These are phyloP conservation scores for Astrephomene gubernaculifera DNA, from an alignment of 139 green algal genomes.

Conservation along the genomic window DNA sequence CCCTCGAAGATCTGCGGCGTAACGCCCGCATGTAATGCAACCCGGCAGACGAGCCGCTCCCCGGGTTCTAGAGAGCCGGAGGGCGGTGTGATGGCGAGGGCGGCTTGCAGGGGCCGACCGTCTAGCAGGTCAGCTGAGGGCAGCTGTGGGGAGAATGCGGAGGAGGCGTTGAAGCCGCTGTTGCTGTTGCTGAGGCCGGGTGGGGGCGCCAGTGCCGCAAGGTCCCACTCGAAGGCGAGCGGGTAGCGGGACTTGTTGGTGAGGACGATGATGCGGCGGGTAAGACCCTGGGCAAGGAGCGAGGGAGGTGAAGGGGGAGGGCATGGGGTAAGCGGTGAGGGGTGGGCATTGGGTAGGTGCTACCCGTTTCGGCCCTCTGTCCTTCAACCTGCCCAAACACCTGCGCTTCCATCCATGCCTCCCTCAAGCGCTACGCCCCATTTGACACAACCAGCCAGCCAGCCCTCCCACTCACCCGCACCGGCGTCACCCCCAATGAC, in stretches of 20 bases:
- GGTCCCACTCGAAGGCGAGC: slow-evolving; percentile 53
- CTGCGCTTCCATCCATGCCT: too few relatives aligned
- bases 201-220: slow-evolving; percentile 16
- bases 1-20: slow-evolving; percentile 49
- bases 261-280: slow-evolving; percentile 51
- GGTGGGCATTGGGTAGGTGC: neutral
- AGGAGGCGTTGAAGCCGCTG: too few relatives aligned
- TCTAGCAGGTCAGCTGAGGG: slow-evolving; percentile 1
- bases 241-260: slow-evolving; percentile 61
- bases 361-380: too few relatives aligned
- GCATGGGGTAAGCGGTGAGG: neutral
- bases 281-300: slow-evolving; percentile 44
- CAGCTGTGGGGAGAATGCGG: slow-evolving; percentile 11
- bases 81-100: slow-evolving; percentile 19
- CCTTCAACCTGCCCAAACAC: too few relatives aligned
- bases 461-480: neutral
- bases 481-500: slow-evolving; percentile 12
- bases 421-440: too few relatives aligned
- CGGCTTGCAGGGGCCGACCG: slow-evolving; percentile 21
- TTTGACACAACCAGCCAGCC: neutral
- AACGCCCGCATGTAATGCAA: slow-evolving; percentile 41
- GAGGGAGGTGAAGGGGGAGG: neutral
- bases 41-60: slow-evolving; percentile 36
- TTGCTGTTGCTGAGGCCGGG: neutral
- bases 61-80: slow-evolving; percentile 43